A percentile compares a stretch with the other conserved stretches of the same genome.
phyloP scores from a whole-genome alignment of 2,329 filamentous ascomycete species.

The Ceratocystis cacaofunesta region DNA sequence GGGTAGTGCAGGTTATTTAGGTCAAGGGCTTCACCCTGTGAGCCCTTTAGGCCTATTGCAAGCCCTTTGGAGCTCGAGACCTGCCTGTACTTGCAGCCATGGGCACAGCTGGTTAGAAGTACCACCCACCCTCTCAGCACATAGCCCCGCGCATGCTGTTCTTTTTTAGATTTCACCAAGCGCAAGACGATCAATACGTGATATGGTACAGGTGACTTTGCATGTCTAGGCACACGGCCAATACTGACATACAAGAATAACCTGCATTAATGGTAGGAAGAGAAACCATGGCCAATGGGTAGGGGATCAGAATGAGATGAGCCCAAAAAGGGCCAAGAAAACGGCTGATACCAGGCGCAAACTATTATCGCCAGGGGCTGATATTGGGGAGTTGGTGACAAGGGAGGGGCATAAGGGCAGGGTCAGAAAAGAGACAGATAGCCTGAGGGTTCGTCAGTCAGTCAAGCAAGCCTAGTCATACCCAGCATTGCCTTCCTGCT shows the following conservation, averaged over 20 bases:
- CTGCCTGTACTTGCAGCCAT: background rate
- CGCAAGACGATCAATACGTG: background rate
- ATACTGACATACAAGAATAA: slow-evolving; percentile 2
- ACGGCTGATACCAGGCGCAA: background rate
- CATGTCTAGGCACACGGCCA: background rate
- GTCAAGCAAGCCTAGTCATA: background rate
- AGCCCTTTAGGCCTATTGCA: background rate
- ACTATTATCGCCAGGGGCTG: slow-evolving; percentile 3
- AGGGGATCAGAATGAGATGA: background rate
- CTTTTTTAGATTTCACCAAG: background rate
- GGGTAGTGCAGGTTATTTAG: background rate
- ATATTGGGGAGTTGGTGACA: background rate
- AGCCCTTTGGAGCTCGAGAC: background rate
- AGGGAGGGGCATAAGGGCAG: background rate
- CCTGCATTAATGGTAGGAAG: background rate
- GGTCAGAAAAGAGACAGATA: background rate
- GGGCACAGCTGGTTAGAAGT: background rate
- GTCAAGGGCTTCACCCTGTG: background rate
- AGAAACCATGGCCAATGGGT: background rate
- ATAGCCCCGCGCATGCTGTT: background rate
- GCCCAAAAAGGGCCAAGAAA: background rate
- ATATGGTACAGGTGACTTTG: background rate
- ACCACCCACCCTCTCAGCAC: too few species aligned
- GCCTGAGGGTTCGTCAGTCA: background rate
- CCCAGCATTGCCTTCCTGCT: background rate